Conservation (phyloP, 805 yeast species). For the Kodamaea sagamina region DNA sequence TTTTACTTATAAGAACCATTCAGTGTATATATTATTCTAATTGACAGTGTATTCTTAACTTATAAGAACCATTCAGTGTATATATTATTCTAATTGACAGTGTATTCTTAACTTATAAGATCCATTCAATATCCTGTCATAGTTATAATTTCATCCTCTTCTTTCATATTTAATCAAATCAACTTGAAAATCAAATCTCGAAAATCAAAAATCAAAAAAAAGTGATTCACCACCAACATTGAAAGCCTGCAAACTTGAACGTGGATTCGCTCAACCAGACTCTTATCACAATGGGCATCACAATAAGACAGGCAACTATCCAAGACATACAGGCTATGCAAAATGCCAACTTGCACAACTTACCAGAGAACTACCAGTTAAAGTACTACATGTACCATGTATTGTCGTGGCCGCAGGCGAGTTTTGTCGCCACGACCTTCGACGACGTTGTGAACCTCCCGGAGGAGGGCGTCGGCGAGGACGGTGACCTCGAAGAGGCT, state of each 20-base stretch:
- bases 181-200: neutral
- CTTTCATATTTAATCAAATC: too few species aligned
- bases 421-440: slow-evolving; percentile 88
- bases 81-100: too few species aligned
- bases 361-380: slow-evolving; percentile 92
- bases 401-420: slow-evolving; percentile 96
- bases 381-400: slow-evolving; percentile 94
- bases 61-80: too few species aligned
- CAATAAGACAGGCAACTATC: slow-evolving; percentile 84
- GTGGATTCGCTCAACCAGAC: neutral
- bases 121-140: too few species aligned
- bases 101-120: too few species aligned
- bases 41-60: too few species aligned
- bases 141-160: too few species aligned
- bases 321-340: slow-evolving; percentile 93
- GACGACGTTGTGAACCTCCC: slow-evolving; percentile 32
- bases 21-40: too few species aligned
- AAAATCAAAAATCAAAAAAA: neutral
- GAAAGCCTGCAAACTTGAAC: slow-evolving; percentile 1
- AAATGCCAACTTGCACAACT: slow-evolving; percentile 84
- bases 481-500: slow-evolving; percentile 20
- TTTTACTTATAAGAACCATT: too few species aligned
- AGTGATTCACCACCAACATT: neutral
- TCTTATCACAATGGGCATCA: slow-evolving; percentile 64
- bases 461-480: slow-evolving; percentile 31